phyloP scores from a whole-genome alignment of 2,329 filamentous ascomycete species.

The Sodiomyces alkalinus region DNA sequence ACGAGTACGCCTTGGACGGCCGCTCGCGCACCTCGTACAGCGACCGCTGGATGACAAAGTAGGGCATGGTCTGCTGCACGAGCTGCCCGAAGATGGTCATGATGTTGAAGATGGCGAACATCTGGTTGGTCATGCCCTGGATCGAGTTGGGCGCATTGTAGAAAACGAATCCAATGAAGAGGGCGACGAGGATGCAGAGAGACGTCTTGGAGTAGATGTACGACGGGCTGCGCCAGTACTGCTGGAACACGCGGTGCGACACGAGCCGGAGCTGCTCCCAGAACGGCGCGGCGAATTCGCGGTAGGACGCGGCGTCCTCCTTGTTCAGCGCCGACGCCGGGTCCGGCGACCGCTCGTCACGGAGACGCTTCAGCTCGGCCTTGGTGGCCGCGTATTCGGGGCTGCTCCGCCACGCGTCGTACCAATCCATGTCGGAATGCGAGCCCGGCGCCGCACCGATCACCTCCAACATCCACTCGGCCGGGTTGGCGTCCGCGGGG shows the following conservation, averaged over 20 bases:
- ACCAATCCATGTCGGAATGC: conserved; percentile 49
- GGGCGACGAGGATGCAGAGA: conserved; percentile 47
- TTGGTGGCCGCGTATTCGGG: conserved; percentile 40
- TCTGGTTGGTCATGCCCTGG: conserved; percentile 72
- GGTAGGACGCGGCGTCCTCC: conserved; percentile 32
- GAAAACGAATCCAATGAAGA: conserved; percentile 77
- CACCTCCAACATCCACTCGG: conserved; percentile 62
- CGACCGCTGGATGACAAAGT: conserved; percentile 68
- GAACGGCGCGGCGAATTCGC: conserved; percentile 73
- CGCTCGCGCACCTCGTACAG: conserved; percentile 77
- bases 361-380: conserved; percentile 40
- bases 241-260: conserved; percentile 63
- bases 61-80: conserved; percentile 70
- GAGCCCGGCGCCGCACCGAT: conserved; percentile 50
- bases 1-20: conserved; percentile 71
- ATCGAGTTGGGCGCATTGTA: conserved; percentile 55
- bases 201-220: conserved; percentile 76
- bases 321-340: conserved; percentile 10
- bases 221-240: conserved; percentile 80
- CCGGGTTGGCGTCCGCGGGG: conserved; percentile 57
- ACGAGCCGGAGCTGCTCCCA: conserved; percentile 50
- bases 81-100: conserved; percentile 70
- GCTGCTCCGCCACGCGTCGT: conserved; percentile 43
- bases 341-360: conserved; percentile 28
- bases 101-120: conserved; percentile 77